Evolutionary conservation across 2,329 filamentous ascomycete genomes (phyloP).

Genomic region (Curvularia eragrostidis): DNA sequence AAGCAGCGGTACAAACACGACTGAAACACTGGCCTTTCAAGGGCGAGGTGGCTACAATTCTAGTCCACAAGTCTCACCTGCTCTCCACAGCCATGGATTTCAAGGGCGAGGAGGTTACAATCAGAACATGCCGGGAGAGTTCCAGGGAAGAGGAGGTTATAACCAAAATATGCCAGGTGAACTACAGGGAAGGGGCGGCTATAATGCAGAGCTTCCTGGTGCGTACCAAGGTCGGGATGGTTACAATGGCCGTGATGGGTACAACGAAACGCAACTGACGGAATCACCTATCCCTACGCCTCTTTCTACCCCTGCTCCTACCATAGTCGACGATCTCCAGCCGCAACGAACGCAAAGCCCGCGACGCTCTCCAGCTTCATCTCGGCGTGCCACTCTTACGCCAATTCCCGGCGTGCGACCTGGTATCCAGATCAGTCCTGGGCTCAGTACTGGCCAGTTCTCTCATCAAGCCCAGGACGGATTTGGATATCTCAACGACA

Average conservation of each 20-base stretch:
- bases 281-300: constrained; percentile 47
- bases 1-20: constrained; percentile 23
- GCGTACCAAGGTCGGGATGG: constrained; percentile 45
- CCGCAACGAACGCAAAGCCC: constrained; percentile 42
- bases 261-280: constrained; percentile 37
- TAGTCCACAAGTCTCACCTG: constrained; percentile 26
- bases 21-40: constrained; percentile 31
- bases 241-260: constrained; percentile 45
- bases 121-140: constrained; percentile 39
- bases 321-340: constrained; percentile 40
- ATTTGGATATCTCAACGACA: constrained; percentile 37
- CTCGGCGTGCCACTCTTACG: constrained; percentile 47
- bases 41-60: constrained; percentile 26
- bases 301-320: constrained; percentile 29
- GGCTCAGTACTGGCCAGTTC: constrained; percentile 36
- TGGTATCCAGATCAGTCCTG: constrained; percentile 44
- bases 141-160: constrained; percentile 43
- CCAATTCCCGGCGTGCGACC: constrained; percentile 47
- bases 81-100: constrained; percentile 27
- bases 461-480: constrained; percentile 43
- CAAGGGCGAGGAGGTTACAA: constrained; percentile 44
- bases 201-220: constrained; percentile 39
- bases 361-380: constrained; percentile 38
- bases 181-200: constrained; percentile 42
- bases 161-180: constrained; percentile 36